Conservation (phyloP, 2,329 filamentous ascomycete species). For the Aureobasidium sp. region DNA sequence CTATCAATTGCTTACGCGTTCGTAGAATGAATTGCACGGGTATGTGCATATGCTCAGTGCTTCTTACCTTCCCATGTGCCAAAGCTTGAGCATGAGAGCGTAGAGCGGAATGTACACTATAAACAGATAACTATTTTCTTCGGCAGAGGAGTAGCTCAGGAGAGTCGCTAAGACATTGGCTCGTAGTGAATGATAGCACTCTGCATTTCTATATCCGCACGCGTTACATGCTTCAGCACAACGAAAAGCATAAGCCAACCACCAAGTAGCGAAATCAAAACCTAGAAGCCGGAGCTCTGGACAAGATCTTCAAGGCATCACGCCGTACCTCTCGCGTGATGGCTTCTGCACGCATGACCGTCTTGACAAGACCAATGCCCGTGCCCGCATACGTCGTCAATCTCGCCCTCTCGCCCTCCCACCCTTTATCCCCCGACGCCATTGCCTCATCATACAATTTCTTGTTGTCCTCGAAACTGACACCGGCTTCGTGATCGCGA, state of each 20-base stretch:
- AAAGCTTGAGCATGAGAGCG: too few relatives aligned
- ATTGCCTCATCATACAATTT: constrained; percentile 41
- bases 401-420: constrained; percentile 44
- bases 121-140: too few relatives aligned
- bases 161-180: too few relatives aligned
- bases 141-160: too few relatives aligned
- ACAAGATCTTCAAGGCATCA: constrained; percentile 23
- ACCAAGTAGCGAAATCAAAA: background rate
- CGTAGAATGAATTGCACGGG: background rate
- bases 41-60: background rate
- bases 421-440: constrained; percentile 42
- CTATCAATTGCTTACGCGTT: background rate
- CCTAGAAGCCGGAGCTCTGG: background rate
- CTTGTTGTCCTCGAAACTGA: constrained; percentile 37
- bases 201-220: too few relatives aligned
- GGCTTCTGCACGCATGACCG: constrained; percentile 42
- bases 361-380: constrained; percentile 51
- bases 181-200: too few relatives aligned
- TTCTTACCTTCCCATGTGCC: too few relatives aligned
- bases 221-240: too few relatives aligned
- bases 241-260: too few relatives aligned
- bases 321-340: constrained; percentile 45
- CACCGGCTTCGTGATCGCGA: constrained; percentile 32
- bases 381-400: constrained; percentile 58
- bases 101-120: too few relatives aligned